Evolutionary conservation across 257 asterid genomes (phyloP), one percentile per base, ranked within the genome.

Genomic region (Gentiana macrophylla): DNA sequence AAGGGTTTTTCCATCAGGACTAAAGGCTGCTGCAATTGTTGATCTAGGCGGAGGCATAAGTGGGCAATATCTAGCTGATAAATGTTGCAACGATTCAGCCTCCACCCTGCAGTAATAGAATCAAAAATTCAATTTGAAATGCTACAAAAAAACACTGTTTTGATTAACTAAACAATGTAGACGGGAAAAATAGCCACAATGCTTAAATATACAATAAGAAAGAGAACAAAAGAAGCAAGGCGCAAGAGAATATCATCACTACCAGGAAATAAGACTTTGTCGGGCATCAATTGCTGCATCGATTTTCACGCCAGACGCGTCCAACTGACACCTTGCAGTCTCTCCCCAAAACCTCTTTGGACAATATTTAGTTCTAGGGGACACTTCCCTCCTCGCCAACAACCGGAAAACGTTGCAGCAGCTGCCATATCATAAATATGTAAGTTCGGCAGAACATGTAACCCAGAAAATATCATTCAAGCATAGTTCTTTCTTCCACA

Each of bases 1-100:
- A 72, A 91, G 94, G 52, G 86, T 81, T 67, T 73, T 83, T 37
- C 98, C 98, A 73, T 91, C 95, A 61, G 98, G 89, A 74, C 96
- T 83, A 72, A 91, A 91, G 34, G 98, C 95, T 35, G 95, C 98
- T n/a, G 98, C 98, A 60, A 91, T 91, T 57, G 98, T 91, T 41
- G 98, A 91, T 78, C 96, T 83, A 5, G 98, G 98, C 52, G 98
- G 95, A 69, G 96, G 98, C 47, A 73, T 56, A 32, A 91, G 72
- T 52, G 98, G 89, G 63, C 98, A 86, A 67, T 91, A 91, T 57
- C 79, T 80, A 57, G 98, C 95, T 58, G 82, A 71, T 73, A 91
- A 74, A 78, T 84, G 84, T 34, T 76, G 82, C 64, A 91, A 64
- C 34, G 98, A 91, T 69, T 80, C 86, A 15, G 95, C 87, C 82